Conservation (phyloP, 2,329 filamentous ascomycete genomes). For the Pseudovirgaria hyperparasitica region DNA sequence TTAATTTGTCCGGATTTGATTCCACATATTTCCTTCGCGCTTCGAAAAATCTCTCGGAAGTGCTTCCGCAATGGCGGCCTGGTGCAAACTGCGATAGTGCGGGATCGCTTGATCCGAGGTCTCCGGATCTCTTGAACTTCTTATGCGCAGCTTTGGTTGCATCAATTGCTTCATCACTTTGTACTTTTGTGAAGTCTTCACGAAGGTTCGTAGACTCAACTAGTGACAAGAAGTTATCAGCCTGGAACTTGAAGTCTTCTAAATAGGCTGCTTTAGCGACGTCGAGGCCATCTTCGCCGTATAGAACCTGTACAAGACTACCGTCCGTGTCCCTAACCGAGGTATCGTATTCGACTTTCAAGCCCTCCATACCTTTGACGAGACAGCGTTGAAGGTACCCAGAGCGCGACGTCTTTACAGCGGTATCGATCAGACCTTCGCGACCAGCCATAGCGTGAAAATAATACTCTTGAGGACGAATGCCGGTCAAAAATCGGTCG, state of each 20-base stretch:
- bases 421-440: slow-evolving; percentile 96
- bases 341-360: slow-evolving; percentile 84
- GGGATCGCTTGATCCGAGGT: slow-evolving; percentile 59
- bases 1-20: slow-evolving; percentile 48
- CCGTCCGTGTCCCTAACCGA: slow-evolving; percentile 92
- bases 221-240: slow-evolving; percentile 73
- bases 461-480: slow-evolving; percentile 94
- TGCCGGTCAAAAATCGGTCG: slow-evolving; percentile 94
- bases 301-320: slow-evolving; percentile 85
- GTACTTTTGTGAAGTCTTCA: slow-evolving; percentile 38
- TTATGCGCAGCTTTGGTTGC: slow-evolving; percentile 60
- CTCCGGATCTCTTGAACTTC: slow-evolving; percentile 61
- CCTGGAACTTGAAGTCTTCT: slow-evolving; percentile 77
- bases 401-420: slow-evolving; percentile 94
- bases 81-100: slow-evolving; percentile 62
- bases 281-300: slow-evolving; percentile 91
- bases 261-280: slow-evolving; percentile 90
- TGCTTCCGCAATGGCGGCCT: slow-evolving; percentile 67
- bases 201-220: slow-evolving; percentile 62
- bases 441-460: slow-evolving; percentile 99
- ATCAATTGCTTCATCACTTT: slow-evolving; percentile 53
- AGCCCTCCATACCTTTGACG: slow-evolving; percentile 96
- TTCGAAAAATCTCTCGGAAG: slow-evolving; percentile 74
- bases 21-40: slow-evolving; percentile 44
- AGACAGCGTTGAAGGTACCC: slow-evolving; percentile 94